These are phyloP conservation scores for Saccharomycopsis sp. DNA, from an alignment of 805 yeast species.

Conservation along the genomic window DNA sequence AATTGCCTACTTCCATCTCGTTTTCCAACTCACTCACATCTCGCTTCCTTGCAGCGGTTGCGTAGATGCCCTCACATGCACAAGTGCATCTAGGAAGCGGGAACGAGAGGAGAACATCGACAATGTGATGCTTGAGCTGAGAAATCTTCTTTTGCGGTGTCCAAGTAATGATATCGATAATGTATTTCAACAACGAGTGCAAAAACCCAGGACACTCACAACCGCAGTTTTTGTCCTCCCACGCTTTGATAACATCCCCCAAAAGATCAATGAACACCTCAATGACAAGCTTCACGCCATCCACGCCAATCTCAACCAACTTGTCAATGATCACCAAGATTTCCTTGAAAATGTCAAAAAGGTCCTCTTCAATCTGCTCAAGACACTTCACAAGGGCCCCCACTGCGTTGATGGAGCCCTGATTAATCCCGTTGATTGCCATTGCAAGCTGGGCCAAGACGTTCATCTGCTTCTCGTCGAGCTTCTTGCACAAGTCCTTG, in stretches of 20 bases:
- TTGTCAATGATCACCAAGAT: slow-evolving; percentile 15
- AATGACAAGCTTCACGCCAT: slow-evolving; percentile 12
- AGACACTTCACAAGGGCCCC: slow-evolving; percentile 8
- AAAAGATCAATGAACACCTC: slow-evolving; percentile 12
- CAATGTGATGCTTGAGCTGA: slow-evolving; percentile 12
- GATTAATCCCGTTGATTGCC: slow-evolving; percentile 1
- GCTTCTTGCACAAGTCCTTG: slow-evolving; percentile 8
- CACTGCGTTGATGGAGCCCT: slow-evolving; percentile 9
- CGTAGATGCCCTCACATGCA: slow-evolving; percentile 16
- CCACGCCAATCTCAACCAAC: slow-evolving; percentile 9
- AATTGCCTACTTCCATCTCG: no score
- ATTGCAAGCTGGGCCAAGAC: not conserved
- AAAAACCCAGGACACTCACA: slow-evolving; percentile 16
- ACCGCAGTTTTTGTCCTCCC: slow-evolving; percentile 15
- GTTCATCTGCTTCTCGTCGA: slow-evolving; percentile 9
- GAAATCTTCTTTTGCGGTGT: slow-evolving; percentile 10
- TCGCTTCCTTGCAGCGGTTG: not conserved
- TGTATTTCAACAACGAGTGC: slow-evolving; percentile 9
- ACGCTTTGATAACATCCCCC: slow-evolving; percentile 5
- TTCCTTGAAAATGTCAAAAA: slow-evolving; percentile 15
- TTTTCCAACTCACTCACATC: no score
- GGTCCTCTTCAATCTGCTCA: slow-evolving; percentile 7
- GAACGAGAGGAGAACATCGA: slow-evolving; percentile 5
- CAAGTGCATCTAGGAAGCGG: slow-evolving; percentile 20
- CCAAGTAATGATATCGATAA: slow-evolving; percentile 16